A percentile compares a stretch with the other conserved stretches of the same genome.
Conservation (phyloP, 1,284 basidiomycete genomes). For the Laetiporus sulphureus region DNA sequence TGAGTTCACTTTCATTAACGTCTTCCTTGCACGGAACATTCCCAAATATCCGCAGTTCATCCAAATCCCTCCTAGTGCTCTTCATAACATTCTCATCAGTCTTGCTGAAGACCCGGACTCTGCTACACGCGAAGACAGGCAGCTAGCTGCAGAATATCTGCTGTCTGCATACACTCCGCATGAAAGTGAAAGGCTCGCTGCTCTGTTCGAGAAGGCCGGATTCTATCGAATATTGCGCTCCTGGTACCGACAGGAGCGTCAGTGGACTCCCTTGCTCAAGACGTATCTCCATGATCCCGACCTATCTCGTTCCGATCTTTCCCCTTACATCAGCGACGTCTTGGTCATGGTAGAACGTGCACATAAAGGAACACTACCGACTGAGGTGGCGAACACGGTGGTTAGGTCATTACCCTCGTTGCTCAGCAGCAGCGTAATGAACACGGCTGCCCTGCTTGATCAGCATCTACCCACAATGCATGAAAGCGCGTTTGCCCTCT, state of each 20-base stretch:
- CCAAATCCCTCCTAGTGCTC: slow-evolving; percentile 55
- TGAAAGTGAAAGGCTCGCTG: slow-evolving; percentile 62
- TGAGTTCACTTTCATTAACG: slow-evolving; percentile 82
- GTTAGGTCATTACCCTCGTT: slow-evolving; percentile 57
- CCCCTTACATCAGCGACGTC: slow-evolving; percentile 59
- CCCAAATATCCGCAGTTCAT: slow-evolving; percentile 96
- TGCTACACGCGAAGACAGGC: slow-evolving; percentile 85
- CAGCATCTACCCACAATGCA: slow-evolving; percentile 62
- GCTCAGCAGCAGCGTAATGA: slow-evolving; percentile 52
- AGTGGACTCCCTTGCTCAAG: slow-evolving; percentile 70
- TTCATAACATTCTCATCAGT: slow-evolving; percentile 73
- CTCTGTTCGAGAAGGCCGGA: slow-evolving; percentile 73
- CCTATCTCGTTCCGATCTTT: slow-evolving; percentile 53
- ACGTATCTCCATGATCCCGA: slow-evolving; percentile 77
- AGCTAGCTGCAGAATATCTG: slow-evolving; percentile 93
- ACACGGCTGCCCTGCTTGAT: slow-evolving; percentile 75
- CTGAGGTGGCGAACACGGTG: slow-evolving; percentile 47
- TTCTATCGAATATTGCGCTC: slow-evolving; percentile 88
- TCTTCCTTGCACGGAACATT: slow-evolving; percentile 94
- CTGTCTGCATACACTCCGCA: slow-evolving; percentile 87
- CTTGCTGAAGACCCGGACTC: slow-evolving; percentile 71
- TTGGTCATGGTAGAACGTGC: slow-evolving; percentile 38
- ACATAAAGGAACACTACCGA: slow-evolving; percentile 41
- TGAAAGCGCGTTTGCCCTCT: slow-evolving; percentile 41
- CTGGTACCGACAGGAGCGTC: slow-evolving; percentile 69